Percentiles rank a stretch among this genome's conserved stretches.
Evolutionary conservation across 2,329 filamentous ascomycete species (phyloP).

Genomic region (Fusarium subglutinans): DNA sequence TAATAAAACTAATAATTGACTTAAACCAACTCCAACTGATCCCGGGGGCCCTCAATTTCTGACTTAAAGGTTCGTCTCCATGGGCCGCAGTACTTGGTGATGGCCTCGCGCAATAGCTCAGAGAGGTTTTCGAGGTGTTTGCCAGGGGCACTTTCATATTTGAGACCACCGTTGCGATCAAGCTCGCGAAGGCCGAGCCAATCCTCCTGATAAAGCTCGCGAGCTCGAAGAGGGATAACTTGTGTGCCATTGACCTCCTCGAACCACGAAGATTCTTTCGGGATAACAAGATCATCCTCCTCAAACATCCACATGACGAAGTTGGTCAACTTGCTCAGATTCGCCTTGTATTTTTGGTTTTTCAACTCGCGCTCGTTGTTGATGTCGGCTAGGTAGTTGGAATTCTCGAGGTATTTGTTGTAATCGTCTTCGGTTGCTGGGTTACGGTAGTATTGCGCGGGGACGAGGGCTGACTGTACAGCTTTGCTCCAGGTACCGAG

Average conservation of each 20-base stretch:
- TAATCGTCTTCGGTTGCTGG: slow-evolving; percentile 55
- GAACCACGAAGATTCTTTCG: slow-evolving; percentile 93
- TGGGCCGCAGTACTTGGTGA: slow-evolving; percentile 73
- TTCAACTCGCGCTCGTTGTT: slow-evolving; percentile 88
- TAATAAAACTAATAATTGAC: background rate
- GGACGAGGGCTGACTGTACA: slow-evolving; percentile 83
- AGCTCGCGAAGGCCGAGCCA: slow-evolving; percentile 87
- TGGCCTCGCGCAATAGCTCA: slow-evolving; percentile 70
- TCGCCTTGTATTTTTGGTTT: slow-evolving; percentile 77
- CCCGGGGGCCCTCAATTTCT: slow-evolving; percentile 25
- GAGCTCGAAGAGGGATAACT: slow-evolving; percentile 72
- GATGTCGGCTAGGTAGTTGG: slow-evolving; percentile 92
- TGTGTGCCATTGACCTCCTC: slow-evolving; percentile 81
- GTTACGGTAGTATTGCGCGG: slow-evolving; percentile 94
- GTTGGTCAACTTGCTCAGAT: slow-evolving; percentile 74
- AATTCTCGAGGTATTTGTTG: slow-evolving; percentile 78
- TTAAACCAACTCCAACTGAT: background rate
- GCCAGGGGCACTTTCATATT: slow-evolving; percentile 77
- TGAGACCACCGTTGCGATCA: slow-evolving; percentile 80
- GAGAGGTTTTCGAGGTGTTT: slow-evolving; percentile 84
- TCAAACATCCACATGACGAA: slow-evolving; percentile 92
- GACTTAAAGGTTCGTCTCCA: slow-evolving; percentile 50
- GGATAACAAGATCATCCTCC: slow-evolving; percentile 85
- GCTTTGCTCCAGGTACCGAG: slow-evolving; percentile 82
- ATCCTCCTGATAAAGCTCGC: slow-evolving; percentile 84